phyloP scores from a whole-genome alignment of 306 rosid genomes.

The Ceratonia siliqua region DNA sequence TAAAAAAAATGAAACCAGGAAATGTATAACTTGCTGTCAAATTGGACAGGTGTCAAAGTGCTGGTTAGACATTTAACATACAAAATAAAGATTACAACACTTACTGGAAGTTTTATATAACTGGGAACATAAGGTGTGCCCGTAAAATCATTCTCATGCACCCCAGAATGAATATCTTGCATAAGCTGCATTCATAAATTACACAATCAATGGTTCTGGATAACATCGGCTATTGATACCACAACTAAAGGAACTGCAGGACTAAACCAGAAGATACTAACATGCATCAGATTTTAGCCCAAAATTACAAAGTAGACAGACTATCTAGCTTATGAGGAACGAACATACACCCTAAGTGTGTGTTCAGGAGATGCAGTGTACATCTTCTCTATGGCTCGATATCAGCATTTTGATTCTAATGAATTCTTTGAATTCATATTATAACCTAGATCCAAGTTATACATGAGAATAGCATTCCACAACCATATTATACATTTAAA shows the following conservation, averaged over 20 bases:
- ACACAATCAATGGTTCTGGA: slow-evolving; percentile 33
- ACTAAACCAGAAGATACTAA: neutral
- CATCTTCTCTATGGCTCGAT: neutral
- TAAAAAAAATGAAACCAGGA: slow-evolving; percentile 23
- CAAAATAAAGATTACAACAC: slow-evolving; percentile 34
- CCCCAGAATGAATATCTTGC: slow-evolving; percentile 71
- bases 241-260: neutral
- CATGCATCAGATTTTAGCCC: neutral
- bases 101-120: slow-evolving; percentile 72
- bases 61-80: slow-evolving; percentile 14
- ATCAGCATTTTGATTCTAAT: neutral
- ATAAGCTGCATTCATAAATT: slow-evolving; percentile 67
- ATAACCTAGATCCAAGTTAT: neutral
- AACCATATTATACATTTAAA: slow-evolving; percentile 13
- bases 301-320: neutral
- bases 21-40: slow-evolving; percentile 18
- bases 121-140: slow-evolving; percentile 84
- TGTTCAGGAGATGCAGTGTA: neutral
- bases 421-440: neutral
- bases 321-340: neutral
- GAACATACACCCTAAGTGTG: slow-evolving; percentile 3
- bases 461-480: neutral
- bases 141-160: slow-evolving; percentile 59
- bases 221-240: neutral
- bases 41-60: neutral